phyloP scores from a whole-genome alignment of 2,329 filamentous ascomycete species.

The Stachybotrys chlorohalonatus region DNA sequence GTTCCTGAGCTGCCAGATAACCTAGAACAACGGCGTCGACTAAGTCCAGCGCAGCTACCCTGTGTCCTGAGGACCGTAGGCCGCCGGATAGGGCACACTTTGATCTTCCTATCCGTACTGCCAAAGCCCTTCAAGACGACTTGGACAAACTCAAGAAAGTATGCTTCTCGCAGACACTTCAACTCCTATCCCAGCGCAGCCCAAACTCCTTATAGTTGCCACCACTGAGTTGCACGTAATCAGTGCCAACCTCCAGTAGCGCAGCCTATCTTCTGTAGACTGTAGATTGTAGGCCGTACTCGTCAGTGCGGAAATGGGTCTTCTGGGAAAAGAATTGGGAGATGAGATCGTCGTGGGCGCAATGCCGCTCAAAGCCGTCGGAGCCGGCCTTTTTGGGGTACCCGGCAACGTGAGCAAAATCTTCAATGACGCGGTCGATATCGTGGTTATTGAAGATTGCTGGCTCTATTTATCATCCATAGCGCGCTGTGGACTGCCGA shows the following conservation, averaged over 20 bases:
- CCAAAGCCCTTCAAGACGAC: conserved; percentile 28
- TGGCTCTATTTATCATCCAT: too few species aligned
- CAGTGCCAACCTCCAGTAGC: conserved; percentile 33
- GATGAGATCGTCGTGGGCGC: conserved; percentile 42
- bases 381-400: conserved; percentile 52
- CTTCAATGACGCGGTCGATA: conserved; percentile 42
- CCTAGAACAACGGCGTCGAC: conserved; percentile 52
- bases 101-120: conserved; percentile 30
- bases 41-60: conserved; percentile 45
- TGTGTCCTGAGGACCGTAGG: conserved; percentile 42
- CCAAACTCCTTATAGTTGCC: conserved; percentile 48
- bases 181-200: conserved; percentile 39
- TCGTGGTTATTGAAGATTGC: conserved; percentile 21
- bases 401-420: conserved; percentile 51
- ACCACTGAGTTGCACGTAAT: conserved; percentile 51
- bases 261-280: conserved; percentile 33
- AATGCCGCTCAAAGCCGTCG: conserved; percentile 38
- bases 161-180: conserved; percentile 44
- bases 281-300: conserved; percentile 31
- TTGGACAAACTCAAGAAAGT: conserved; percentile 52
- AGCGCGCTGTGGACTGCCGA: too few species aligned
- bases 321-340: conserved; percentile 40
- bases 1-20: conserved; percentile 22
- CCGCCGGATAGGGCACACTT: conserved; percentile 49
- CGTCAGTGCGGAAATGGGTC: conserved; percentile 41